Conservation (phyloP, 192 early-diverging fungal genomes). For the Backusella parvicylindrica region DNA sequence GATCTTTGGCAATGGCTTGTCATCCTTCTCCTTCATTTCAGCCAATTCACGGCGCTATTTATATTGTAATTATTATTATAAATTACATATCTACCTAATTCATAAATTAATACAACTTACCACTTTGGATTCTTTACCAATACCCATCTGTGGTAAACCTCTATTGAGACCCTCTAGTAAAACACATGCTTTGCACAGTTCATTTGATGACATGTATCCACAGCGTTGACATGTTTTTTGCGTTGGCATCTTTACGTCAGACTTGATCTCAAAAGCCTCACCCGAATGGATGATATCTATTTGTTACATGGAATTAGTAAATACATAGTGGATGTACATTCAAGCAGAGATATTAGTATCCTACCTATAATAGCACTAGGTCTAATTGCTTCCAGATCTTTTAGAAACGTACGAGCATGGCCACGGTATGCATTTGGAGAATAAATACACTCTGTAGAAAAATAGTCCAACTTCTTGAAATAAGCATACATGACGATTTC, state of each 20-base stretch:
- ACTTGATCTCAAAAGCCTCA: slow-evolving; percentile 77
- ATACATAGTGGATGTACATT: neutral
- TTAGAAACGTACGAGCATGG: slow-evolving; percentile 90
- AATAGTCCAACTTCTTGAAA: slow-evolving; percentile 95
- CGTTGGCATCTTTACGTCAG: slow-evolving; percentile 58
- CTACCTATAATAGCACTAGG: slow-evolving; percentile 83
- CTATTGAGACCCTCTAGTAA: slow-evolving; percentile 90
- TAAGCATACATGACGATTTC: slow-evolving; percentile 99
- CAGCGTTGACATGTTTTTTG: slow-evolving; percentile 78
- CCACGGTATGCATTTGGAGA: slow-evolving; percentile 97
- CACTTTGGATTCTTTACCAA: slow-evolving; percentile 45
- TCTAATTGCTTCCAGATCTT: slow-evolving; percentile 90
- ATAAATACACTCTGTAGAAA: slow-evolving; percentile 98
- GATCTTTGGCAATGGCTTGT: slow-evolving; percentile 2
- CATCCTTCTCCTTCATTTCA: neutral
- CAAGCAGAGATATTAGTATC: neutral
- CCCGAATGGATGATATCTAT: slow-evolving; percentile 95
- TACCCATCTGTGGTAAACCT: slow-evolving; percentile 76
- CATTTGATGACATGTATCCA: slow-evolving; percentile 92
- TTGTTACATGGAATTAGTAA: neutral
- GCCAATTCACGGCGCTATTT: slow-evolving; percentile 4
- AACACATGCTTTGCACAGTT: slow-evolving; percentile 92
- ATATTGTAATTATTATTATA: neutral
- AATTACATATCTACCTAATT: no score
- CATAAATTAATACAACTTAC: slow-evolving; percentile 10